Evolutionary conservation across 306 rosid genomes (phyloP).

Genomic region (Cucumis cinereus): DNA sequence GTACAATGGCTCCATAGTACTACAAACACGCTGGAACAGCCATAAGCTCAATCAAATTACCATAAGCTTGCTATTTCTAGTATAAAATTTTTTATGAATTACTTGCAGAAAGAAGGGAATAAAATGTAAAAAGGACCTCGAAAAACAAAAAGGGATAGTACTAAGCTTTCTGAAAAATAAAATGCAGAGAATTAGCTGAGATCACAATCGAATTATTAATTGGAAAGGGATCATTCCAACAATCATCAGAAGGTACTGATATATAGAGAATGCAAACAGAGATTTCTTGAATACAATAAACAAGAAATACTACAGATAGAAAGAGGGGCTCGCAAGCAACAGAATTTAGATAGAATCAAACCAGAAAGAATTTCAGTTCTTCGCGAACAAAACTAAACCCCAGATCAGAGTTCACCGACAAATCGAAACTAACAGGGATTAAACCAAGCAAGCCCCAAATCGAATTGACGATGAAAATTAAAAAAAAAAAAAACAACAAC

Average conservation of each 20-base stretch:
- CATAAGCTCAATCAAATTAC: neutral
- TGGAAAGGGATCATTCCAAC: neutral
- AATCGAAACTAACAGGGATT: neutral
- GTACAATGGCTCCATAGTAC: neutral
- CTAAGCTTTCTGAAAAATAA: neutral
- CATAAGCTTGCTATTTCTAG: neutral
- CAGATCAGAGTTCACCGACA: neutral
- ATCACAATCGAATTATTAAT: neutral
- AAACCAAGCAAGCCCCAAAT: neutral
- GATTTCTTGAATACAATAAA: neutral
- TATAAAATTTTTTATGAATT: neutral
- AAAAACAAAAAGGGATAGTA: neutral
- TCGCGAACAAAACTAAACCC: neutral
- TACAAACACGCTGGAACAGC: neutral
- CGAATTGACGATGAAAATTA: neutral
- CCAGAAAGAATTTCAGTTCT: neutral
- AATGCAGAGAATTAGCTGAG: neutral
- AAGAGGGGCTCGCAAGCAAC: neutral
- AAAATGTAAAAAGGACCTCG: neutral
- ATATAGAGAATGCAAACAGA: neutral
- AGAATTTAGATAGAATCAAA: neutral
- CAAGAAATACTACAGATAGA: neutral
- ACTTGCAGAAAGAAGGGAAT: neutral
- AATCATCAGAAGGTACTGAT: neutral
- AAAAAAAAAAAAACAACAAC: neutral